Evolutionary conservation across 345 rosid species (phyloP).

Genomic region (Lagerstroemia speciosa): DNA sequence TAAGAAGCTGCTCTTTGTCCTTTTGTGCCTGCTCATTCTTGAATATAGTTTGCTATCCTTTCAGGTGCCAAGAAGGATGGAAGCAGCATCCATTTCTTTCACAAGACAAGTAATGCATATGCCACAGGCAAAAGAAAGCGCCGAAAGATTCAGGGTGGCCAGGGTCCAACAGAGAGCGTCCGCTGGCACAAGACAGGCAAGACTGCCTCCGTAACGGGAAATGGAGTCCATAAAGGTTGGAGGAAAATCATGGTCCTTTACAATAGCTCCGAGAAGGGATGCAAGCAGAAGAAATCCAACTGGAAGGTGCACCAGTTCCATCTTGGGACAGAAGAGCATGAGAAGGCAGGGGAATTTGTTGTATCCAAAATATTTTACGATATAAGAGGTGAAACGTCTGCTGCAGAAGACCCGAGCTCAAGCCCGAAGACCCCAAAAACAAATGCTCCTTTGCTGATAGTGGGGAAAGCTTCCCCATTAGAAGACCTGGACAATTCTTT

Average conservation of each 20-base stretch:
- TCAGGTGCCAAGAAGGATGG: conserved; percentile 89
- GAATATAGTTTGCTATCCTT: background rate
- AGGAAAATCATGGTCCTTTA: conserved; percentile 95
- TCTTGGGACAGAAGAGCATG: conserved; percentile 67
- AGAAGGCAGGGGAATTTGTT: conserved; percentile 62
- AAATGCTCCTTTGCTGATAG: conserved; percentile 52
- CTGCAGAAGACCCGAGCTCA: conserved; percentile 3
- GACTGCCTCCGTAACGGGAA: conserved; percentile 50
- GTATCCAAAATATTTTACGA: conserved; percentile 65
- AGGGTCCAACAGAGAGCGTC: conserved; percentile 36
- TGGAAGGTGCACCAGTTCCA: conserved; percentile 95
- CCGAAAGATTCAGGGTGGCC: conserved; percentile 49
- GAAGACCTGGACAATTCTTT: conserved; percentile 16
- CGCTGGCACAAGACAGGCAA: conserved; percentile 99
- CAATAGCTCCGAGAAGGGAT: conserved; percentile 55
- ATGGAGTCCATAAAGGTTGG: conserved; percentile 62
- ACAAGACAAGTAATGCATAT: conserved; percentile 72
- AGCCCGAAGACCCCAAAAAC: conserved; percentile 72
- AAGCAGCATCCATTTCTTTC: conserved; percentile 64
- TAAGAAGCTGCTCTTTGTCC: background rate
- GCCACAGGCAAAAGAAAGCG: conserved; percentile 92
- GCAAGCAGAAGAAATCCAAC: conserved; percentile 58
- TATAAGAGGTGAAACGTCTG: conserved; percentile 12
- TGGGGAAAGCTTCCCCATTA: conserved; percentile 12
- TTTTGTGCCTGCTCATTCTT: background rate